A percentile compares a stretch with the other conserved stretches of the same genome.
These are phyloP conservation scores for Oryza coarctata DNA, from an alignment of 176 grass and related monocot genomes.

Conservation along the genomic window DNA sequence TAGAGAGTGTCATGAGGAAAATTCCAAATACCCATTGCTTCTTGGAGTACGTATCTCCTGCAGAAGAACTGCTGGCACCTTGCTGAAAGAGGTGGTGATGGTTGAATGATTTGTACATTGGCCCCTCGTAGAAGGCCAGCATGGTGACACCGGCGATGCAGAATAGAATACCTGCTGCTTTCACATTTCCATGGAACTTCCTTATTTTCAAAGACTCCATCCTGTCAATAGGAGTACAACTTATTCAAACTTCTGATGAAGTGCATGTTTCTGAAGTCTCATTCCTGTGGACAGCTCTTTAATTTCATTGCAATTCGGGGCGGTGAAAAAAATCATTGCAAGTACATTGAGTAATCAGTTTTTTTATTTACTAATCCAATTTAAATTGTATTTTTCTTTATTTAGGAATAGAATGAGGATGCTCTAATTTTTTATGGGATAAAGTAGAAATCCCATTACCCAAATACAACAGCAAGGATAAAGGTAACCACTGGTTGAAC, in stretches of 20 bases:
- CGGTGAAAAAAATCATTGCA: no score
- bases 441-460: slow-evolving; percentile 31
- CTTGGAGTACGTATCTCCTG: slow-evolving; percentile 23
- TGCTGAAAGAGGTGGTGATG: slow-evolving; percentile 42
- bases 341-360: neutral
- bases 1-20: slow-evolving; percentile 61
- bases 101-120: slow-evolving; percentile 56
- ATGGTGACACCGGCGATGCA: slow-evolving; percentile 52
- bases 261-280: neutral
- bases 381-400: neutral
- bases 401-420: neutral
- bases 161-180: slow-evolving; percentile 52
- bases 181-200: slow-evolving; percentile 55
- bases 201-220: slow-evolving; percentile 70
- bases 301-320: neutral
- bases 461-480: slow-evolving; percentile 58
- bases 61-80: neutral
- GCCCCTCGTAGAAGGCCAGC: slow-evolving; percentile 70
- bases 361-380: neutral
- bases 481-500: slow-evolving; percentile 64
- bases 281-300: neutral
- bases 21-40: slow-evolving; percentile 60
- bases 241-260: neutral
- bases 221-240: slow-evolving; percentile 22
- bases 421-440: neutral